Percentiles rank a stretch among this genome's conserved stretches.
These are phyloP conservation scores for Pythium coloratum DNA, from an alignment of 352 stramenopile genomes.

Conservation along the genomic window DNA sequence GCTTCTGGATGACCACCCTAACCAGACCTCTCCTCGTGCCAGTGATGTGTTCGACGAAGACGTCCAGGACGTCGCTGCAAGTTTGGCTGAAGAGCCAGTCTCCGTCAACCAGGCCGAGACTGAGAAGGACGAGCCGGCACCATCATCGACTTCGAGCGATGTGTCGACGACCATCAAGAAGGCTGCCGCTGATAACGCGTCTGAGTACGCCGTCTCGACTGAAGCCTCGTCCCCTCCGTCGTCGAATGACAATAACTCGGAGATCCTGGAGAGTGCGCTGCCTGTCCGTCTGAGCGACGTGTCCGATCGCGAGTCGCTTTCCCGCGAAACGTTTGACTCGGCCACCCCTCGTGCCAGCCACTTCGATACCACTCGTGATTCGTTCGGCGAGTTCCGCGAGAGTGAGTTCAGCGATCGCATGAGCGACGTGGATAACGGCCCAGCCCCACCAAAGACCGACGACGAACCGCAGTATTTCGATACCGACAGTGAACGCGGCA, in stretches of 20 bases:
- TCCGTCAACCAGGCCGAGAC: not conserved
- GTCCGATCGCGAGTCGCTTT: slow-evolving; percentile 20
- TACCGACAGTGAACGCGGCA: slow-evolving; percentile 47
- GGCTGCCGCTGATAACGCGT: not conserved
- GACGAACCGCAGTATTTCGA: slow-evolving; percentile 46
- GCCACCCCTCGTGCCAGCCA: slow-evolving; percentile 38
- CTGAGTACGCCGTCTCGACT: slow-evolving; percentile 2
- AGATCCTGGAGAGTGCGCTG: not conserved
- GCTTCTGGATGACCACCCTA: not conserved
- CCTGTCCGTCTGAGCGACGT: slow-evolving; percentile 21
- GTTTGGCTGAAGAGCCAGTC: not conserved
- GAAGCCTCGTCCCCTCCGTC: slow-evolving; percentile 9
- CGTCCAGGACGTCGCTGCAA: not conserved
- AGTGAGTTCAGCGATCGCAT: slow-evolving; percentile 29
- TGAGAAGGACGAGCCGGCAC: not conserved
- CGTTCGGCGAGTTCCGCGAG: slow-evolving; percentile 22
- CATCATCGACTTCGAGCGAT: not conserved
- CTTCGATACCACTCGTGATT: slow-evolving; percentile 34
- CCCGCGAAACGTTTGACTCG: slow-evolving; percentile 35
- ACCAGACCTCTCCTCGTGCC: not conserved
- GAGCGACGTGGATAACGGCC: slow-evolving; percentile 34
- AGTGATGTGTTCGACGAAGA: not conserved
- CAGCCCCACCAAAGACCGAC: slow-evolving; percentile 24
- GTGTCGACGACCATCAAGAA: not conserved
- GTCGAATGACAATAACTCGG: slow-evolving; percentile 19